Evolutionary conservation across 2,329 filamentous ascomycete genomes (phyloP), one percentile per base, ranked within the genome.

Genomic region (Orbilia brochopaga): DNA sequence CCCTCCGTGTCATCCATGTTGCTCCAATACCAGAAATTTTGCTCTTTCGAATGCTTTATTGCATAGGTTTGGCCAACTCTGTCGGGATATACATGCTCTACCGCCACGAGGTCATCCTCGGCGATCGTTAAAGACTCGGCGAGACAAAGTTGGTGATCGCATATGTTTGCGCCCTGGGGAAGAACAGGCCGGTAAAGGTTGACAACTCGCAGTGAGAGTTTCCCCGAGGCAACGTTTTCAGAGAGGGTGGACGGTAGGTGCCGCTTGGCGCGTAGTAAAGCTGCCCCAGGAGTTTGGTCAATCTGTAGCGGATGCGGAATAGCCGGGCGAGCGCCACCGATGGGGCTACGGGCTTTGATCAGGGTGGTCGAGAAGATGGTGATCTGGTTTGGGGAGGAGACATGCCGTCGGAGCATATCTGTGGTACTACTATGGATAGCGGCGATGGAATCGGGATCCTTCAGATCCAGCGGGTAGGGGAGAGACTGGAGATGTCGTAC

Each of bases 21-120:
- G 23, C 60, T 72, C 67, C 67, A 72, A 35, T 65, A 72, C 67
- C 67, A 72, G 11, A 55, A 72, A 15, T 21, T 63, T 19, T 63
- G 58, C 7, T 52, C 59, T 6, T 50, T 10, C 0, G 46, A 21
- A 24, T 70, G 48, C n/a, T 21, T 19, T 2, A 70, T 46, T 3
- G 59, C 66, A 23, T 64, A 70, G 0, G 66, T 60, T 19, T 63
- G 53, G 1, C 59, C 59, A 8, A 64, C 27, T n/a, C 53, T 17
- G 27, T 69, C 64, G 0, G 64, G 57, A 24, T 62, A 62, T 13
- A 69, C 57, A 30, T 70, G 66, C 21, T 70, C 66, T n/a, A 70
- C 21, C 7, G 54, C 13, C 2, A 51, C 37, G 1, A 70, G 35
- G 30, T 64, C 46, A 32, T 60, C 30, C 8, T 72, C 67, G 4